Evolutionary conservation across 2,329 filamentous ascomycete genomes (phyloP).

Genomic region (Colletotrichum sp.): DNA sequence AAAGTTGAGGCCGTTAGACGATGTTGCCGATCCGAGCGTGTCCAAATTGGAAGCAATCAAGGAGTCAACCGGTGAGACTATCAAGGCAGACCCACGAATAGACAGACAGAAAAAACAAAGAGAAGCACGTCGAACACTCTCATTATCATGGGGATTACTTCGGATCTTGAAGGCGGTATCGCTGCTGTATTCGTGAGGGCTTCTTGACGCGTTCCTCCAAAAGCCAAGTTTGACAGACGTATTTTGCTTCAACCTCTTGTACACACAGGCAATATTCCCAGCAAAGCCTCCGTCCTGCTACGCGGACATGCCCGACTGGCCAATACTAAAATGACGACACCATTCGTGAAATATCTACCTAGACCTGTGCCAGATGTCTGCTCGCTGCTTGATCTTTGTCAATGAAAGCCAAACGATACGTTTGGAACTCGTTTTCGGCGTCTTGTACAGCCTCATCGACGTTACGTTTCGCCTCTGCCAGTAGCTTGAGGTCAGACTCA

Average conservation of each 20-base stretch:
- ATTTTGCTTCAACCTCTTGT: background rate
- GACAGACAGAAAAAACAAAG: background rate
- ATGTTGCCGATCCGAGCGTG: background rate
- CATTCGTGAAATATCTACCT: background rate
- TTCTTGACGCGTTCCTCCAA: background rate
- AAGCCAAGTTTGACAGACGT: background rate
- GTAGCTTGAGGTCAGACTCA: background rate
- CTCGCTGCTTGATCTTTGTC: background rate
- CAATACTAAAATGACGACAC: too few species aligned
- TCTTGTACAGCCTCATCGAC: background rate
- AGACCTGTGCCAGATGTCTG: background rate
- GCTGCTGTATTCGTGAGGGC: too few species aligned
- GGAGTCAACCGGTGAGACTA: rapidly evolving
- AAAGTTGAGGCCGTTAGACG: background rate
- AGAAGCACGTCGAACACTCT: background rate
- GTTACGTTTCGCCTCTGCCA: background rate
- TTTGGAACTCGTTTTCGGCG: background rate
- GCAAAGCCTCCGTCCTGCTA: background rate
- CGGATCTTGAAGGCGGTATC: background rate
- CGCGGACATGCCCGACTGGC: background rate
- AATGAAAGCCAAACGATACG: background rate
- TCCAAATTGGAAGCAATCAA: background rate
- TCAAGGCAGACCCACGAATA: background rate
- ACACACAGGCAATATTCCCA: background rate
- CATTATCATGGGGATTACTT: background rate